phyloP scores from a whole-genome alignment of 2,329 filamentous ascomycete species.

The Lachnellula willkommii region DNA sequence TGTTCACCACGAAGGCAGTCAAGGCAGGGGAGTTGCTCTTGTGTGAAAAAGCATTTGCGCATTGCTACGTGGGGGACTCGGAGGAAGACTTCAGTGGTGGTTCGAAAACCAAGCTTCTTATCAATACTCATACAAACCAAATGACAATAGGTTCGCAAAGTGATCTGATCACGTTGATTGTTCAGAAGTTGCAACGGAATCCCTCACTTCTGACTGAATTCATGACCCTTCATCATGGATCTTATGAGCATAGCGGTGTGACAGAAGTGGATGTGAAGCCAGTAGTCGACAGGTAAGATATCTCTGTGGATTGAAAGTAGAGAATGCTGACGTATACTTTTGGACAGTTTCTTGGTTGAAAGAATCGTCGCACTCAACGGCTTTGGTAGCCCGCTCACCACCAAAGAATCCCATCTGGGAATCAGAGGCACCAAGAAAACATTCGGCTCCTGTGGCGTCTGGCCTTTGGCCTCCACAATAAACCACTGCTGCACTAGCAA shows the following conservation, averaged over 20 bases:
- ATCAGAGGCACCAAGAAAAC: neutral
- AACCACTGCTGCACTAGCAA: conserved; percentile 22
- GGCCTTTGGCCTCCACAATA: conserved; percentile 15
- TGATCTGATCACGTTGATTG: conserved; percentile 5
- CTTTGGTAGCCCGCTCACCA: conserved; percentile 14
- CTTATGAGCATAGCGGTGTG: neutral
- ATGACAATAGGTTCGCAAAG: conserved; percentile 6
- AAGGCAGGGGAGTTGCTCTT: conserved; percentile 15
- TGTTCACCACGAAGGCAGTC: conserved; percentile 12
- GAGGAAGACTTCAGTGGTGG: neutral
- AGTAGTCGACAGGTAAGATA: conserved; percentile 13
- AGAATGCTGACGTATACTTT: neutral
- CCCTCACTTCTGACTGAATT: conserved; percentile 9
- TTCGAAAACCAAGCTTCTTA: neutral
- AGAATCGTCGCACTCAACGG: conserved; percentile 10
- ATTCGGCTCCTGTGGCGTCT: conserved; percentile 17
- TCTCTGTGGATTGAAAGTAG: neutral
- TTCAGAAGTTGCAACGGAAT: conserved; percentile 10
- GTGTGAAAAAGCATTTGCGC: conserved; percentile 18
- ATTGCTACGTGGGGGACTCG: conserved; percentile 5
- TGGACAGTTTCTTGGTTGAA: conserved; percentile 8
- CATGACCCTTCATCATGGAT: conserved; percentile 8
- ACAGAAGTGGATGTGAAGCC: conserved; percentile 5
- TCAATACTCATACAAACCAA: conserved; percentile 2
- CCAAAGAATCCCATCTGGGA: neutral